Evolutionary conservation across 257 asterid genomes (phyloP), one percentile per base, ranked within the genome.

Genomic region (Solanum medicagineum): DNA sequence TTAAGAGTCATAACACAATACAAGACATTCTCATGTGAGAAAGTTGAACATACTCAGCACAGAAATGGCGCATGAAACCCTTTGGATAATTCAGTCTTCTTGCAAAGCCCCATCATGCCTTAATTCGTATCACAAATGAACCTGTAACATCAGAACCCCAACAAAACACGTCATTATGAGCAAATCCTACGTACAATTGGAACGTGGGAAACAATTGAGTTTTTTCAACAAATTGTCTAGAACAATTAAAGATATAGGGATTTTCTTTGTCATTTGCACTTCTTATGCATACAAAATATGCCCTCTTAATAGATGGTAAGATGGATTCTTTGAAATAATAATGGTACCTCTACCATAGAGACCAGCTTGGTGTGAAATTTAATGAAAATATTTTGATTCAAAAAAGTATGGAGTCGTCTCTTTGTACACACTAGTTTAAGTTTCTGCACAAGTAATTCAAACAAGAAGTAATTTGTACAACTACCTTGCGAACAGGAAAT

Each of bases 61-160:
- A 62, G 59, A 81, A 59, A 44, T 51, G 22, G 84, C 69, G 51
- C 45, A 36, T 12, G 86, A 53, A 66, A 80, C 87, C 87, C 83
- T 29, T 71, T 60, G 85, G 84, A 74, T 56, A 69, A 86, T 51
- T 66, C 47, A 40, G 68, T 22, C 57, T 81, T 57, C 29, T 49
- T 63, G 29, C 71, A 40, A 26, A 32, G 51, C 87, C 69, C 80
- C 74, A 20, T 92, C 92, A 93, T 84, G 94, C 95, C 89, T 93
- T 93, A 70, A 93, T 89, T 53, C 95, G 93, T 36, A 93, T 71
- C 84, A 93, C 94, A 68, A 93, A 93, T 16, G 97, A 93, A 89
- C 97, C 97, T 93, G 93, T 81, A 56, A 80, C 74, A 83, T 55
- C 56, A 66, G 73, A 55, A 77, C 66, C 55, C 71, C 73, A 10